Percentiles rank a stretch among this genome's conserved stretches.
Evolutionary conservation across 805 yeast species (phyloP).

Genomic region (Metschnikowia colocasiae): DNA sequence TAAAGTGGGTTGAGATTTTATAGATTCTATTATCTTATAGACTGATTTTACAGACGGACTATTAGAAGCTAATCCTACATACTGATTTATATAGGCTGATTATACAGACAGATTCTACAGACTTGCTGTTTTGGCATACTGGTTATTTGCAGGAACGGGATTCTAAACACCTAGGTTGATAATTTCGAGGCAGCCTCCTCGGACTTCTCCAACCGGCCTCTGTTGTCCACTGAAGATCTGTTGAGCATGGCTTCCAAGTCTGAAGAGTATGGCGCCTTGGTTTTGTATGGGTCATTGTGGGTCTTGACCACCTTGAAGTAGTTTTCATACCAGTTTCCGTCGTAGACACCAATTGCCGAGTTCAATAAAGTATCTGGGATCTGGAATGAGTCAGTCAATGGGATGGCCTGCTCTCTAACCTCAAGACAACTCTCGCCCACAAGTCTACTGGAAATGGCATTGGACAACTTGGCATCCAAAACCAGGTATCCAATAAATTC

Average conservation of each 20-base stretch:
- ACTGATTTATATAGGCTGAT: too few relatives aligned
- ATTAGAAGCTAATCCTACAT: too few relatives aligned
- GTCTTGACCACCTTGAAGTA: slow-evolving; percentile 20
- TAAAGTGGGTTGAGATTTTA: too few relatives aligned
- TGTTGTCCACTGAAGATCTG: slow-evolving; percentile 11
- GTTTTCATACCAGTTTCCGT: slow-evolving; percentile 20
- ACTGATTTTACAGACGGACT: too few relatives aligned
- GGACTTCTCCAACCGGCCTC: slow-evolving; percentile 14
- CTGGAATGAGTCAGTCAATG: slow-evolving; percentile 22
- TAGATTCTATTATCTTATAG: too few relatives aligned
- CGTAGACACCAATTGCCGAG: slow-evolving; percentile 20
- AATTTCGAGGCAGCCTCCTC: slow-evolving; percentile 11
- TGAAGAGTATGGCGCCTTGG: slow-evolving; percentile 19
- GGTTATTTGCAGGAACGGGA: too few relatives aligned
- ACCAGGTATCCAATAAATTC: slow-evolving; percentile 37
- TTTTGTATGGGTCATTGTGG: slow-evolving; percentile 16
- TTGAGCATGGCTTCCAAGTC: slow-evolving; percentile 21
- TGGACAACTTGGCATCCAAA: slow-evolving; percentile 28
- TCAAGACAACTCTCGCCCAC: slow-evolving; percentile 16
- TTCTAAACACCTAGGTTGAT: slow-evolving; percentile 10
- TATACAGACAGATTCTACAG: too few relatives aligned
- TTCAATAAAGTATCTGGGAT: slow-evolving; percentile 19
- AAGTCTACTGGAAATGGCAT: slow-evolving; percentile 22
- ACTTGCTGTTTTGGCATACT: too few relatives aligned
- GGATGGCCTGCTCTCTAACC: slow-evolving; percentile 17